Evolutionary conservation across 768 basidiomycete species (phyloP).

Genomic region (Boletus barrowsii): DNA sequence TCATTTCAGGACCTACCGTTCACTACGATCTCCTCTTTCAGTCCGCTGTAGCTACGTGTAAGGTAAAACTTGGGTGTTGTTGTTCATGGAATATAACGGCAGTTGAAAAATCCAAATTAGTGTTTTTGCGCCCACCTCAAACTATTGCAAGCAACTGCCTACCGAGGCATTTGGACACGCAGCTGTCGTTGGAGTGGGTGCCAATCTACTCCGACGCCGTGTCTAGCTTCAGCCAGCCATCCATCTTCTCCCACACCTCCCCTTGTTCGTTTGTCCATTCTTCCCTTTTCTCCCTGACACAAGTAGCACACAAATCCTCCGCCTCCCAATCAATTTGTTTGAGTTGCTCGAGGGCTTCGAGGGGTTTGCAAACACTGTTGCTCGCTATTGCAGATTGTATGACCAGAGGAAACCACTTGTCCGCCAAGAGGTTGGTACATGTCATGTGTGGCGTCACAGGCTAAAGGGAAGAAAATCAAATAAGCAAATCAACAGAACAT

Average conservation of each 20-base stretch:
- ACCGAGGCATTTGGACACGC: neutral
- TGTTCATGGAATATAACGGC: neutral
- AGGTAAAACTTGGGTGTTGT: neutral
- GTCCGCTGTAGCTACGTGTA: neutral
- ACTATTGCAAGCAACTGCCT: no score
- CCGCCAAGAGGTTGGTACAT: conserved; percentile 71
- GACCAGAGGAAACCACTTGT: conserved; percentile 69
- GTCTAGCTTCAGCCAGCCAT: conserved; percentile 46
- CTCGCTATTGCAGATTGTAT: conserved; percentile 61
- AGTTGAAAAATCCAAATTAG: neutral
- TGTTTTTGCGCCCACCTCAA: neutral
- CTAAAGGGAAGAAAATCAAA: conserved; percentile 7
- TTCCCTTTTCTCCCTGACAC: conserved; percentile 53
- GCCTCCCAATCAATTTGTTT: conserved; percentile 57
- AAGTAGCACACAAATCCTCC: conserved; percentile 57
- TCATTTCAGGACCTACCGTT: neutral
- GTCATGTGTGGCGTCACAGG: conserved; percentile 66
- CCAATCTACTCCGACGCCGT: conserved; percentile 7
- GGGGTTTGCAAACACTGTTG: conserved; percentile 64
- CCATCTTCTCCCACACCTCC: conserved; percentile 58
- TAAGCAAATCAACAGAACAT: neutral
- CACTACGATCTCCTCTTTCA: neutral
- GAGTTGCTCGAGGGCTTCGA: conserved; percentile 65
- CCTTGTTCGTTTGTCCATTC: conserved; percentile 67
- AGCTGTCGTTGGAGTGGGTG: neutral